Percentiles rank a stretch among this genome's conserved stretches.
Evolutionary conservation across 208 protist genomes (phyloP).

Genomic region (Trypanosoma mega): DNA sequence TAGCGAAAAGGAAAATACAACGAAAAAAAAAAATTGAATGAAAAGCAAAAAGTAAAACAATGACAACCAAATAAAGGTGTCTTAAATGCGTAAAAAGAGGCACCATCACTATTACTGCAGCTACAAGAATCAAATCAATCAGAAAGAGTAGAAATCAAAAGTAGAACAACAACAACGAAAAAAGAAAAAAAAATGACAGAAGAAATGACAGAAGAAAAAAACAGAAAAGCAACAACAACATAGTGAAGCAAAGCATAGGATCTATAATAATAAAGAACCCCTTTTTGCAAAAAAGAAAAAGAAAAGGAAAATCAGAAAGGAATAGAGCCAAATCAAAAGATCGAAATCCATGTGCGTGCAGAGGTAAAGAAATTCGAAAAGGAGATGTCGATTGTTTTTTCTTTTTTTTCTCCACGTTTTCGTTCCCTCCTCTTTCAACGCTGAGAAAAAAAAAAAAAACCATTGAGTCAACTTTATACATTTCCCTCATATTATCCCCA

Average conservation of each 20-base stretch:
- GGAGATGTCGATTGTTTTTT: neutral
- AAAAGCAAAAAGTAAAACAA: constrained; percentile 8
- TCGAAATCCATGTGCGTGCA: neutral
- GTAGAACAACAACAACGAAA: too few relatives aligned
- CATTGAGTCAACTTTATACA: too few relatives aligned
- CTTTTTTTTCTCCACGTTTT: neutral
- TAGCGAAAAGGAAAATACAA: constrained; percentile 9
- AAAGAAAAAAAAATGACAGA: too few relatives aligned
- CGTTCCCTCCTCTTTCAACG: neutral
- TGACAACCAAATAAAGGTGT: constrained; percentile 7
- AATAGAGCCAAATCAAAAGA: constrained; percentile 4
- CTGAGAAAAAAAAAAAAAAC: constrained; percentile 5
- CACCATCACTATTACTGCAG: too few relatives aligned
- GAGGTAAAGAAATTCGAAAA: constrained; percentile 1
- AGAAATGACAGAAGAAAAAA: too few relatives aligned
- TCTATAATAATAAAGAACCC: neutral
- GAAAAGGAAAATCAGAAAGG: constrained; percentile 9
- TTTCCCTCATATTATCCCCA: too few relatives aligned
- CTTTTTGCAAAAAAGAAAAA: constrained; percentile 11
- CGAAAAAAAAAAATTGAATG: neutral
- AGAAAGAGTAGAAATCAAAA: too few relatives aligned
- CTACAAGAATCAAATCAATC: too few relatives aligned
- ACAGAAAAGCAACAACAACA: too few relatives aligned
- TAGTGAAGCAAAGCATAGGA: too few relatives aligned
- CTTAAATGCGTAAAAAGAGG: neutral